Percentiles rank a stretch among this genome's conserved stretches.
Evolutionary conservation across 805 yeast genomes (phyloP).

Genomic region (Clavispora asparagi): DNA sequence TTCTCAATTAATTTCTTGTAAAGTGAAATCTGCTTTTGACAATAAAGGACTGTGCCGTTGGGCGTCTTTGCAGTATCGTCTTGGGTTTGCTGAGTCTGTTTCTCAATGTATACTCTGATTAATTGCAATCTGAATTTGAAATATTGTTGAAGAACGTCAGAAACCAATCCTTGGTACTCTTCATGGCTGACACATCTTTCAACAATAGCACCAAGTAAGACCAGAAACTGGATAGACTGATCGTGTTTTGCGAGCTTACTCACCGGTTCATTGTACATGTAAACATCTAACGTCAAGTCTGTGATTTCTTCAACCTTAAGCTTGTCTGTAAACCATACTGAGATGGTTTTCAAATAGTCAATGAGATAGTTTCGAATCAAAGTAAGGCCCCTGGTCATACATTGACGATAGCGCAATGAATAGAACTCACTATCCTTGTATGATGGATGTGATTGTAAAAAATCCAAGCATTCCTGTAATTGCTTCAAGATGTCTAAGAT

Average conservation of each 20-base stretch:
- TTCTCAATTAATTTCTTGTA: slow-evolving; percentile 55
- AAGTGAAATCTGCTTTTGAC: slow-evolving; percentile 58
- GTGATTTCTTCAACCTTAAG: slow-evolving; percentile 3
- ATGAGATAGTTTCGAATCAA: slow-evolving; percentile 64
- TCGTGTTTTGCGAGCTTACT: slow-evolving; percentile 13
- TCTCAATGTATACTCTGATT: slow-evolving; percentile 34
- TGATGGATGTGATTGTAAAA: slow-evolving; percentile 43
- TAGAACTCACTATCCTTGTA: slow-evolving; percentile 70
- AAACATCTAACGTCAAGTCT: slow-evolving; percentile 9
- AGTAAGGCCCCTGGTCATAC: slow-evolving; percentile 76
- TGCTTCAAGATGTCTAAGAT: slow-evolving; percentile 41
- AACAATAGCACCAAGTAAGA: slow-evolving; percentile 8
- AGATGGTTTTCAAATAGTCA: slow-evolving; percentile 30
- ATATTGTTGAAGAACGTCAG: slow-evolving; percentile 62
- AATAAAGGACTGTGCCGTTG: slow-evolving; percentile 41
- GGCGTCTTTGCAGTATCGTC: not conserved
- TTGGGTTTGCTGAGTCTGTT: slow-evolving; percentile 19
- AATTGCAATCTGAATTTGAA: slow-evolving; percentile 52
- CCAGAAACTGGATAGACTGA: slow-evolving; percentile 10
- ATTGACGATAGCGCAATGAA: slow-evolving; percentile 69
- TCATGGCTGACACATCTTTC: slow-evolving; percentile 23
- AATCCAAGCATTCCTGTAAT: slow-evolving; percentile 63
- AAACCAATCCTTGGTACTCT: slow-evolving; percentile 62
- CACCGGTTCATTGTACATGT: slow-evolving; percentile 14
- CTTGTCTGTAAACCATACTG: slow-evolving; percentile 3